These are phyloP conservation scores for Megacollybia platyphylla DNA, from an alignment of 1,284 basidiomycete genomes.

Conservation along the genomic window DNA sequence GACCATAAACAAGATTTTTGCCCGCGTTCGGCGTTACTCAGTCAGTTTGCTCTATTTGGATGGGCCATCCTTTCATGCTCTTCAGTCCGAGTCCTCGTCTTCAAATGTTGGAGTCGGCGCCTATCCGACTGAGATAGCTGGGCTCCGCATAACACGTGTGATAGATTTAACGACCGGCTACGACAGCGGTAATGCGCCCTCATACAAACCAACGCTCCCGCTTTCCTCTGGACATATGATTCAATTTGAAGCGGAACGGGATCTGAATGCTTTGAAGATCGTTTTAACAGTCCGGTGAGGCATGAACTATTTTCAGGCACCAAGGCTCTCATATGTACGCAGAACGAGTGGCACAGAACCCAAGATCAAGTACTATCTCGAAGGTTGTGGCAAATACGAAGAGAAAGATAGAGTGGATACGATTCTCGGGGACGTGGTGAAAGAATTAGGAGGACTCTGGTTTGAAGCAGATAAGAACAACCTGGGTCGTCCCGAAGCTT, in stretches of 20 bases:
- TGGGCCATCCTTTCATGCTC: conserved; percentile 1
- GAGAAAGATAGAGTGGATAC: conserved; percentile 26
- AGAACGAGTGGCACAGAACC: conserved; percentile 84
- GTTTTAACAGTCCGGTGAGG: conserved; percentile 54
- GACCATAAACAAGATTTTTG: conserved; percentile 58
- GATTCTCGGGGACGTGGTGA: conserved; percentile 39
- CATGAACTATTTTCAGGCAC: neutral
- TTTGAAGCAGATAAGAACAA: conserved; percentile 47
- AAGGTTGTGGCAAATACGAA: conserved; percentile 42
- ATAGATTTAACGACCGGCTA: conserved; percentile 68
- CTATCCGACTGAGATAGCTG: conserved; percentile 54
- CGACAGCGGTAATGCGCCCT: conserved; percentile 58
- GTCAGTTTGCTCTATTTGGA: conserved; percentile 16
- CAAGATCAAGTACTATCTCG: conserved; percentile 82
- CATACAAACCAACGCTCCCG: conserved; percentile 50
- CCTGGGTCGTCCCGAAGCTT: conserved; percentile 24
- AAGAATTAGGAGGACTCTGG: conserved; percentile 54
- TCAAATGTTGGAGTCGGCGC: neutral
- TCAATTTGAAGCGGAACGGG: conserved; percentile 49
- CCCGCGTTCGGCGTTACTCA: conserved; percentile 44
- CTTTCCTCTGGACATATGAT: conserved; percentile 78
- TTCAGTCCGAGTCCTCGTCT: neutral
- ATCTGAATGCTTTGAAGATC: conserved; percentile 46
- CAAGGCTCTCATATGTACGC: neutral
- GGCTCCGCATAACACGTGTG: conserved; percentile 44